phyloP scores from a whole-genome alignment of 768 basidiomycete genomes.

The Ramaria sp. region DNA sequence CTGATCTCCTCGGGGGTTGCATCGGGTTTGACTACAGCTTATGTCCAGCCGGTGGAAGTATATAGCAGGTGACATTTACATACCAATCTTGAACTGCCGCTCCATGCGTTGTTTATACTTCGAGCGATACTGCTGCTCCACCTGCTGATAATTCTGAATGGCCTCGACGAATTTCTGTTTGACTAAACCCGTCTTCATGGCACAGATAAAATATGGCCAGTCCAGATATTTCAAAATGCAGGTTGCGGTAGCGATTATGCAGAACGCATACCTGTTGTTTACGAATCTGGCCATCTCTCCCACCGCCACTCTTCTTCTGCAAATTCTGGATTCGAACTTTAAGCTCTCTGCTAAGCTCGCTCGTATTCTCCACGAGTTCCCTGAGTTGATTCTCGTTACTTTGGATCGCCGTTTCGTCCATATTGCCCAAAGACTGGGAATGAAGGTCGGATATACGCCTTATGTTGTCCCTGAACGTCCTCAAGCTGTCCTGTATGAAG shows the following conservation, averaged over 20 bases:
- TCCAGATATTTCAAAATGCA: too few species aligned
- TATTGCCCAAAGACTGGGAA: conserved; percentile 63
- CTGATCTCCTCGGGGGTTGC: conserved; percentile 74
- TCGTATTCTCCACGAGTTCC: conserved; percentile 49
- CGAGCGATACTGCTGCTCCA: conserved; percentile 60
- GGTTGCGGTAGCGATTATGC: background rate
- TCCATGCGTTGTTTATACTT: conserved; percentile 59
- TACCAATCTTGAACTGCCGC: conserved; percentile 71
- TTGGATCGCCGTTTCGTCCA: conserved; percentile 57
- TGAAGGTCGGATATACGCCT: conserved; percentile 61
- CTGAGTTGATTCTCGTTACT: conserved; percentile 50
- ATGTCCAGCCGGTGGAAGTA: background rate
- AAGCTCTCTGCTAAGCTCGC: conserved; percentile 43
- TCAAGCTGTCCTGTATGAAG: conserved; percentile 60
- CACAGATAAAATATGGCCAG: background rate
- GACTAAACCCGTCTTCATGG: conserved; percentile 40
- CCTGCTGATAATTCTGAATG: conserved; percentile 66
- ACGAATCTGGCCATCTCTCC: conserved; percentile 51
- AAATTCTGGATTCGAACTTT: conserved; percentile 52
- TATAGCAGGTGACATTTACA: conserved; percentile 7
- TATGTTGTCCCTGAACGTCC: conserved; percentile 61
- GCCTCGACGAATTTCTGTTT: conserved; percentile 66
- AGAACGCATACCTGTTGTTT: conserved; percentile 53
- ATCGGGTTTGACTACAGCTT: conserved; percentile 63
- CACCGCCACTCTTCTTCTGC: conserved; percentile 54